A percentile compares a stretch with the other conserved stretches of the same genome.
Evolutionary conservation across 176 grass and related monocot species (phyloP).

Genomic region (Pontederia crassipes): DNA sequence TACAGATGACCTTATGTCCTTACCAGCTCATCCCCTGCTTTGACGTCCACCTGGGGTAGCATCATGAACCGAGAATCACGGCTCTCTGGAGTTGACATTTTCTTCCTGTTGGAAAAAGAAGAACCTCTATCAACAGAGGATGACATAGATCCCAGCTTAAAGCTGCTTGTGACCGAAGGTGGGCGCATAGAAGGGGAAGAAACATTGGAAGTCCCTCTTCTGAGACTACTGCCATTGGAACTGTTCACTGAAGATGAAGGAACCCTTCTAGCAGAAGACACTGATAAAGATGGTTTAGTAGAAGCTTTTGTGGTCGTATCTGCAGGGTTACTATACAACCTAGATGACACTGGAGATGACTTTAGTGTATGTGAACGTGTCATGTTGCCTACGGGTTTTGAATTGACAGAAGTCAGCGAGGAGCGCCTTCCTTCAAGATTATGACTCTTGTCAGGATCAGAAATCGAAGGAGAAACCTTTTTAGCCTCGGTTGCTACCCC

Average conservation of each 20-base stretch:
- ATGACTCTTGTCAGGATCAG: constrained; percentile 40
- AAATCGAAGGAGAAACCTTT: constrained; percentile 35
- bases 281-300: constrained; percentile 29
- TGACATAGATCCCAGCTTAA: constrained; percentile 31
- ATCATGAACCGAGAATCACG: constrained; percentile 76
- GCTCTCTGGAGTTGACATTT: constrained; percentile 38
- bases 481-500: constrained; percentile 27
- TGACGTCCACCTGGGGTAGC: constrained; percentile 91
- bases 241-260: constrained; percentile 28
- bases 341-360: constrained; percentile 20
- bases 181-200: constrained; percentile 45
- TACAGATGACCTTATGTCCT: constrained; percentile 21
- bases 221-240: constrained; percentile 39
- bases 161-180: constrained; percentile 40
- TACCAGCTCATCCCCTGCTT: constrained; percentile 75
- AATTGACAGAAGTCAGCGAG: constrained; percentile 19
- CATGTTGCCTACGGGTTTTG: constrained; percentile 4
- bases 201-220: constrained; percentile 32
- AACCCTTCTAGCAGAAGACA: constrained; percentile 44
- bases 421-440: constrained; percentile 12
- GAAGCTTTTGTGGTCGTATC: constrained; percentile 28
- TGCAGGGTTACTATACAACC: constrained; percentile 21
- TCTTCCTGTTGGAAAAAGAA: constrained; percentile 45
- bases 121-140: constrained; percentile 32
- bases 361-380: constrained; percentile 19